These are phyloP conservation scores for Pleurotus djamor DNA, from an alignment of 768 basidiomycete genomes.

Conservation along the genomic window DNA sequence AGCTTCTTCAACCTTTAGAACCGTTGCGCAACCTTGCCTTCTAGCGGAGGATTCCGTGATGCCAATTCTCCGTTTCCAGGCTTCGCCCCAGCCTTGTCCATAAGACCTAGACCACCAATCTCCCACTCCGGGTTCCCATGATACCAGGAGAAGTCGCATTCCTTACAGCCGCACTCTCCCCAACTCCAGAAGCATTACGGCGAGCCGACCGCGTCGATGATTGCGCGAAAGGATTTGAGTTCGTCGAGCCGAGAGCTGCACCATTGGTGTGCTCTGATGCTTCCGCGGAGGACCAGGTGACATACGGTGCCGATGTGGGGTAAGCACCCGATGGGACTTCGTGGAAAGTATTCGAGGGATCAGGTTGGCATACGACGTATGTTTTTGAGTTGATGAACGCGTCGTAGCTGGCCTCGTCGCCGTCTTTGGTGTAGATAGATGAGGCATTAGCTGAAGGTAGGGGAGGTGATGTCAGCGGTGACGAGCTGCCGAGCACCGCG, in stretches of 20 bases:
- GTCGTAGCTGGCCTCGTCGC: slow-evolving; percentile 44
- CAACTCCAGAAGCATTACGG: slow-evolving; percentile 39
- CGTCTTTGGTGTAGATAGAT: slow-evolving; percentile 59
- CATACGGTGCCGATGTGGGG: slow-evolving; percentile 45
- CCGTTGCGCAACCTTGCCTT: no score
- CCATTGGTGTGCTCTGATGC: slow-evolving; percentile 29
- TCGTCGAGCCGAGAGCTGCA: slow-evolving; percentile 39
- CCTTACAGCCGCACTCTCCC: slow-evolving; percentile 45
- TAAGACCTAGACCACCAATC: slow-evolving; percentile 39
- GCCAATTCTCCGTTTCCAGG: no score
- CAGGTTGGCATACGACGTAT: slow-evolving; percentile 75
- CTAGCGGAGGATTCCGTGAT: no score
- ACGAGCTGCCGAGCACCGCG: slow-evolving; percentile 43
- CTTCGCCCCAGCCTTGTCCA: slow-evolving; percentile 36
- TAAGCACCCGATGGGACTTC: slow-evolving; percentile 74
- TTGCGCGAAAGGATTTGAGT: slow-evolving; percentile 35
- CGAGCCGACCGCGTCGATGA: slow-evolving; percentile 39
- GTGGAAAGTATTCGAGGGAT: slow-evolving; percentile 58
- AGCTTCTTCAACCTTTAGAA: no score
- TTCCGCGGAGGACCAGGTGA: slow-evolving; percentile 37
- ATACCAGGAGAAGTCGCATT: slow-evolving; percentile 39
- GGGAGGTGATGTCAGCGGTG: slow-evolving; percentile 29
- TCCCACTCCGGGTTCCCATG: slow-evolving; percentile 38
- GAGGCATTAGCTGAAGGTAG: slow-evolving; percentile 24
- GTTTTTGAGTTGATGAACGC: slow-evolving; percentile 52